Percentiles rank a stretch among this genome's conserved stretches.
Evolutionary conservation across 2,329 filamentous ascomycete genomes (phyloP).

Genomic region (Xenoacremonium recifei): DNA sequence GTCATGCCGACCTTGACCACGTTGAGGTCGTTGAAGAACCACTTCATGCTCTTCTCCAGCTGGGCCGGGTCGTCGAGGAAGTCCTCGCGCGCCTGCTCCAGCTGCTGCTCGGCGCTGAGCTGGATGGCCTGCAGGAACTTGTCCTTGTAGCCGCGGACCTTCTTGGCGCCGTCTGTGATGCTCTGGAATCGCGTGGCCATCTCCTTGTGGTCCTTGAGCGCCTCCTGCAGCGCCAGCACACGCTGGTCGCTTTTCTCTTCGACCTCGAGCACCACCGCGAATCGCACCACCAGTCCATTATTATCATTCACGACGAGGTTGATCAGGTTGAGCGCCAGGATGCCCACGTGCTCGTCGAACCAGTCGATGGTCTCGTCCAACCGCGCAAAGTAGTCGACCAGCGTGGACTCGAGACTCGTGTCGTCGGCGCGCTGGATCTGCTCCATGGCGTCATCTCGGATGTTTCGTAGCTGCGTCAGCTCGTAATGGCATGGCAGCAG

Average conservation of each 20-base stretch:
- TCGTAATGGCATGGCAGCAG: constrained; percentile 87
- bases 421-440: constrained; percentile 83
- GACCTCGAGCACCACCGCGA: constrained; percentile 89
- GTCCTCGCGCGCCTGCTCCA: constrained; percentile 66
- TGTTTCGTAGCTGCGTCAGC: constrained; percentile 86
- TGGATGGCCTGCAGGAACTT: constrained; percentile 85
- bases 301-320: constrained; percentile 84
- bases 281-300: constrained; percentile 81
- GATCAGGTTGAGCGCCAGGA: constrained; percentile 86
- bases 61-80: constrained; percentile 82
- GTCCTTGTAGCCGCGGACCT: constrained; percentile 92
- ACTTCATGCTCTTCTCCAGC: constrained; percentile 85
- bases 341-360: constrained; percentile 93
- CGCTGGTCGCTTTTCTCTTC: constrained; percentile 96
- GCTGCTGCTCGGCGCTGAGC: constrained; percentile 69
- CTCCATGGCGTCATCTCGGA: constrained; percentile 93
- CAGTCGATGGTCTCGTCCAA: constrained; percentile 86
- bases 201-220: constrained; percentile 92
- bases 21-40: constrained; percentile 98
- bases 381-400: constrained; percentile 85
- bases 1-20: constrained; percentile 93
- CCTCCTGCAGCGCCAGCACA: constrained; percentile 87
- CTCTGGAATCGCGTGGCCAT: constrained; percentile 91
- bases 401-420: constrained; percentile 70
- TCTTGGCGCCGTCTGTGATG: constrained; percentile 90